Evolutionary conservation across 345 rosid species (phyloP).

Genomic region (Carallia brachiata): DNA sequence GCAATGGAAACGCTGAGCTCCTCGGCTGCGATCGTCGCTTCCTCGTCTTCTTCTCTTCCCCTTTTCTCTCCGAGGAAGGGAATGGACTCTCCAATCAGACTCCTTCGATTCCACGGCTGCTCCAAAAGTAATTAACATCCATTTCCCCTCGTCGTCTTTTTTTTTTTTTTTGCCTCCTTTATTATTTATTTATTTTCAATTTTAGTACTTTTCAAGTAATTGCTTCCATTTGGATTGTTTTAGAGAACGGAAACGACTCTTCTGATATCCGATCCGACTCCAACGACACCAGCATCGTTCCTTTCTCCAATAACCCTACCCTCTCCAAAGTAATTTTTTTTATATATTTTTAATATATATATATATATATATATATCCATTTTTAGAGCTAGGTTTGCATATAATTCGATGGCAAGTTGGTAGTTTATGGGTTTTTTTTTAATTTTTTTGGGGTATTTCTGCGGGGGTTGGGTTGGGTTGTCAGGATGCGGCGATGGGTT

Average conservation of each 20-base stretch:
- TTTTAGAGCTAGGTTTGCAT: not conserved
- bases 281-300: constrained; percentile 59
- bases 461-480: not conserved
- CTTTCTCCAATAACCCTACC: constrained; percentile 47
- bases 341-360: not conserved
- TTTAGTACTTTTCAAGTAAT: too few species aligned
- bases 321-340: constrained; percentile 46
- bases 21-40: constrained; percentile 46
- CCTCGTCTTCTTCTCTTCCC: constrained; percentile 50
- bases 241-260: constrained; percentile 52
- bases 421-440: not conserved
- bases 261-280: constrained; percentile 55
- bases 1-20: constrained; percentile 67
- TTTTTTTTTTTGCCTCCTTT: not conserved
- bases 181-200: too few species aligned
- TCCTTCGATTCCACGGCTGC: constrained; percentile 39
- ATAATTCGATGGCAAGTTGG: not conserved
- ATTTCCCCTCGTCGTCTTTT: not conserved
- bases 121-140: constrained; percentile 49
- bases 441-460: too few species aligned
- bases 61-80: constrained; percentile 52
- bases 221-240: not conserved
- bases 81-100: constrained; percentile 34
- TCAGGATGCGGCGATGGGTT: constrained; percentile 85
- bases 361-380: not conserved